A percentile compares a stretch with the other conserved stretches of the same genome.
Evolutionary conservation across 495 filamentous ascomycete genomes (phyloP).

Genomic region (Aspergillus wentii): DNA sequence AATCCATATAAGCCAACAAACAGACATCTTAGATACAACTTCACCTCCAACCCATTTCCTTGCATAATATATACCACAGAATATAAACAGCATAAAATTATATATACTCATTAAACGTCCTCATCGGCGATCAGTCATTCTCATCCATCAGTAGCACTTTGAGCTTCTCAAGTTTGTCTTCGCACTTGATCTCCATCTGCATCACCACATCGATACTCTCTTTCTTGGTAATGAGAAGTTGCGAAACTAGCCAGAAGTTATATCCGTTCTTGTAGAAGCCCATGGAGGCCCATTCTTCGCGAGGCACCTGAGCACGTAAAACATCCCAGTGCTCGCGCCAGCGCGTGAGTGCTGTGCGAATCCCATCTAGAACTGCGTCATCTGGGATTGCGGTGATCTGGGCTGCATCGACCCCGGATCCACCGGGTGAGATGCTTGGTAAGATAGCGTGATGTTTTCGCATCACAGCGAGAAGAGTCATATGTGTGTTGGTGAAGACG

Average conservation of each 20-base stretch:
- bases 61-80: not conserved
- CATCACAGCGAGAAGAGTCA: constrained; percentile 34
- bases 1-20: too few relatives aligned
- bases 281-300: constrained; percentile 38
- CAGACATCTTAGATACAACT: too few relatives aligned
- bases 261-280: constrained; percentile 43
- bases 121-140: too few relatives aligned
- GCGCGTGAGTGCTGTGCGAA: constrained; percentile 29
- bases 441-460: constrained; percentile 6
- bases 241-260: constrained; percentile 44
- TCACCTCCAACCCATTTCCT: too few relatives aligned
- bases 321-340: constrained; percentile 38
- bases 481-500: constrained; percentile 42
- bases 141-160: constrained; percentile 41
- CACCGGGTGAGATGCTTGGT: constrained; percentile 1
- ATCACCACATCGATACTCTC: constrained; percentile 43
- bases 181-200: constrained; percentile 44
- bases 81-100: not conserved
- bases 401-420: constrained; percentile 2
- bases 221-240: constrained; percentile 43
- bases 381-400: constrained; percentile 20
- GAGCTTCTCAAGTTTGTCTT: constrained; percentile 42
- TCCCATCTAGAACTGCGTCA: constrained; percentile 25
- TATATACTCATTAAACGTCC: not conserved
- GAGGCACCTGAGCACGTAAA: constrained; percentile 25